Percentiles rank a stretch among this genome's conserved stretches.
Evolutionary conservation across 495 filamentous ascomycete genomes (phyloP).

Genomic region (Xylaria palmicola): DNA sequence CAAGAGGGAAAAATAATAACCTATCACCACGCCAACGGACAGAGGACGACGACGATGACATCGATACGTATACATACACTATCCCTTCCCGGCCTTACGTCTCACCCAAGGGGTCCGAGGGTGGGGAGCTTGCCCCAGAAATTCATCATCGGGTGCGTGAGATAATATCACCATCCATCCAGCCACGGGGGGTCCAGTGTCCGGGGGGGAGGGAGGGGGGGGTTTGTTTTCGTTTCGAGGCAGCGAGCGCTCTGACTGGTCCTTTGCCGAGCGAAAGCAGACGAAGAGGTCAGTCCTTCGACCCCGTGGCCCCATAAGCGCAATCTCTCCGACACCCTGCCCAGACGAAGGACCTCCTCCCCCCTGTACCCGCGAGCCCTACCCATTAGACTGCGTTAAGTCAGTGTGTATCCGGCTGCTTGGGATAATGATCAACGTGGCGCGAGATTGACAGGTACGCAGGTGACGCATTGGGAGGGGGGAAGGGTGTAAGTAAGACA

Average conservation of each 20-base stretch:
- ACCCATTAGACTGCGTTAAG: too few relatives aligned
- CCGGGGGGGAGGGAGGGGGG: too few relatives aligned
- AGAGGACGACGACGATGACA: not conserved
- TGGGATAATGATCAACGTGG: conserved; percentile 17
- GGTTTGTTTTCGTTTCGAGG: not conserved
- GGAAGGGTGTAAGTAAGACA: not conserved
- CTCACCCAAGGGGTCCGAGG: too few relatives aligned
- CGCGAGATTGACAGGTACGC: not conserved
- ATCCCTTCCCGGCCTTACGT: too few relatives aligned
- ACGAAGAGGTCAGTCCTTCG: not conserved
- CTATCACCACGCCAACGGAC: too few relatives aligned
- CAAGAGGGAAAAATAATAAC: too few relatives aligned
- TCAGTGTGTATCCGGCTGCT: conserved; percentile 15
- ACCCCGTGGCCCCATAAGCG: not conserved
- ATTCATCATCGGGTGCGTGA: not conserved
- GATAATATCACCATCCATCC: conserved; percentile 11
- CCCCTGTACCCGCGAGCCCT: not conserved
- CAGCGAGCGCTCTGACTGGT: conserved; percentile 7
- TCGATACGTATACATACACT: not conserved
- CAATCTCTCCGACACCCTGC: not conserved
- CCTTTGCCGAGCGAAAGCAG: conserved; percentile 13
- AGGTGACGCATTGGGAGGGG: too few relatives aligned
- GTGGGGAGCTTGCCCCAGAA: conserved; percentile 9
- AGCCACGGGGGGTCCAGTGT: too few relatives aligned
- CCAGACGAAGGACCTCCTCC: not conserved